Percentiles rank a stretch among this genome's conserved stretches.
These are phyloP conservation scores for Plectosphaerella cucumerina DNA, from an alignment of 2,329 filamentous ascomycete genomes.

Conservation along the genomic window DNA sequence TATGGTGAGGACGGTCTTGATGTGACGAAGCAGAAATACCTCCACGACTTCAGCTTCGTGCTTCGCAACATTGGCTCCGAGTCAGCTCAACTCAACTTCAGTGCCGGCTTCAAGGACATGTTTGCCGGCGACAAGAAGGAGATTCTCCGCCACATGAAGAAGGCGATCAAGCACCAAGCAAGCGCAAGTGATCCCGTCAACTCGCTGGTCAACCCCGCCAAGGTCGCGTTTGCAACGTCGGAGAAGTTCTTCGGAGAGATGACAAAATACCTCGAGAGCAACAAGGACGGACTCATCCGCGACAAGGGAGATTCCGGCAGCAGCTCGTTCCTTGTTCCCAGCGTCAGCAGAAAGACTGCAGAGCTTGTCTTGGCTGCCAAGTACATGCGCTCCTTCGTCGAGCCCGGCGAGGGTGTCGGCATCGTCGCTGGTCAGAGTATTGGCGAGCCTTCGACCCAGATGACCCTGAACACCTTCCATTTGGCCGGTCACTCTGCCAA, in stretches of 20 bases:
- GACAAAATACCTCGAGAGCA: conserved; percentile 73
- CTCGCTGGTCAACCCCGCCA: conserved; percentile 68
- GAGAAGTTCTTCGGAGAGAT: conserved; percentile 76
- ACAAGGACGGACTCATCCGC: conserved; percentile 53
- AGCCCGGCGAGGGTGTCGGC: conserved; percentile 93
- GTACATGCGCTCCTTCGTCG: conserved; percentile 86
- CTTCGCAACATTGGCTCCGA: conserved; percentile 81
- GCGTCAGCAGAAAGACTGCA: conserved; percentile 65
- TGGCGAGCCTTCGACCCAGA: conserved; percentile 95
- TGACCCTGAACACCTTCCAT: conserved; percentile 99
- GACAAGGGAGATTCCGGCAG: conserved; percentile 35
- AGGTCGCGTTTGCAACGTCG: conserved; percentile 79
- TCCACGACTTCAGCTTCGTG: conserved; percentile 86
- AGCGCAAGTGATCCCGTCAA: conserved; percentile 72
- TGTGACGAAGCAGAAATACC: conserved; percentile 88
- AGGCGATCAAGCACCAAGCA: conserved; percentile 63
- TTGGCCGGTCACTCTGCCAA: conserved; percentile 97
- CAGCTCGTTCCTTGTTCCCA: conserved; percentile 27
- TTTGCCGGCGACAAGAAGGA: conserved; percentile 51
- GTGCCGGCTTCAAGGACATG: conserved; percentile 39
- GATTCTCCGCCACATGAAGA: conserved; percentile 76
- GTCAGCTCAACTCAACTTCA: conserved; percentile 69
- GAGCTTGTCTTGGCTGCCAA: conserved; percentile 85
- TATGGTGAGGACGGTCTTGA: conserved; percentile 97
- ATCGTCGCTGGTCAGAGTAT: conserved; percentile 96